Base-by-base conservation (phyloP, 441 rosid genomes). In the Isatis lusitanica region DNA sequence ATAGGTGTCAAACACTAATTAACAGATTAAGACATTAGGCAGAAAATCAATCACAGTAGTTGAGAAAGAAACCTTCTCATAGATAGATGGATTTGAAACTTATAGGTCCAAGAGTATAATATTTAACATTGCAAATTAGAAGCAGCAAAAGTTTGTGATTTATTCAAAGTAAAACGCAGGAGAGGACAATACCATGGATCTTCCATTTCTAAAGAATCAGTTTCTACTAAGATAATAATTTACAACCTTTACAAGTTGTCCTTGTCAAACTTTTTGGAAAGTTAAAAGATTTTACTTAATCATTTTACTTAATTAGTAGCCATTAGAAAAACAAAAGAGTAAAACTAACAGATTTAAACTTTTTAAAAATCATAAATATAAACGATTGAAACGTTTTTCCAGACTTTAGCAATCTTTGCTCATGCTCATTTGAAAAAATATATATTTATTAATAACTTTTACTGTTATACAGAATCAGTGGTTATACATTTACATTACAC, bases 141-240 rank as follows among this genome's bases (percentile, higher is more conserved):
- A 21, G 40, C 18, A 62, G 15, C 39, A 67, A 52, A 43, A 18
- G 46, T 33, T 63, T 73, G 47, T 42, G 57, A 26, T 16, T 24
- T 43, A 6, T 11, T 28, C 47, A 18, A 44, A 38, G n/a, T 28
- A 16, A 44, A 44, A 65, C 9, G 0, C 16, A 57, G 42, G 66
- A 64, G 51, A 65, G 71, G 17, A 73, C 59, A 73, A 65, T 56
- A 16, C 77, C 77, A 73, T 57, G 71, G 71, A 73, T 73, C 71
- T 56, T 65, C 71, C 71, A 73, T 73, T 36, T 36, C 15, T 10
- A 73, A 40, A 53, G 71, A 17, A 44, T 44, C 68, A 63, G 42
- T 62, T 26, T 61, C 3, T 28, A 9, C 28, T 42, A 12, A 31
- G 42, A 42, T 62, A n/a, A 9, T 42, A 3, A 42, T 24, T 26